These are phyloP conservation scores for Arctium minus DNA, from an alignment of 129 eudicot genomes.

Conservation along the genomic window DNA sequence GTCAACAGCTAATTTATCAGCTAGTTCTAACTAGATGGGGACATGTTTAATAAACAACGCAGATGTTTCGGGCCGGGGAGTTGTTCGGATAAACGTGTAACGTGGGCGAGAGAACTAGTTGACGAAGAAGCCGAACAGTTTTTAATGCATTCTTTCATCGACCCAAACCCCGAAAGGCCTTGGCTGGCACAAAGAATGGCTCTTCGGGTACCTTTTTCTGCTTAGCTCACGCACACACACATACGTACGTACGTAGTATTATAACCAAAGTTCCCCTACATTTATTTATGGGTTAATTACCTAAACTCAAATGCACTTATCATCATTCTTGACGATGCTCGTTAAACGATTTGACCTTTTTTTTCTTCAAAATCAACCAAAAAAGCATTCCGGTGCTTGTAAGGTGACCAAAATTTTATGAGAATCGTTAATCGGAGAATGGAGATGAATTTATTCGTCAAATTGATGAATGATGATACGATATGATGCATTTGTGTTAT, in stretches of 20 bases:
- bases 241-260: neutral
- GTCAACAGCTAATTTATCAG: neutral
- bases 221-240: constrained; percentile 8
- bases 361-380: neutral
- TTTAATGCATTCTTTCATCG: constrained; percentile 51
- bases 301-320: neutral
- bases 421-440: neutral
- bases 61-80: constrained; percentile 73
- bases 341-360: neutral
- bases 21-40: neutral
- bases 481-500: neutral
- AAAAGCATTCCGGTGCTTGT: neutral
- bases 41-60: neutral
- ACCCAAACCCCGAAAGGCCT: constrained; percentile 57
- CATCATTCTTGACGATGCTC: neutral
- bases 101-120: constrained; percentile 65
- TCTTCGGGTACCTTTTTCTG: constrained; percentile 56
- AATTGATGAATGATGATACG: neutral
- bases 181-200: constrained; percentile 73
- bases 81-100: constrained; percentile 50
- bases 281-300: neutral
- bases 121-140: constrained; percentile 67
- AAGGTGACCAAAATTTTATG: neutral
- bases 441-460: neutral
- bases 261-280: neutral